phyloP scores from a whole-genome alignment of 306 rosid species.

The Cercis canadensis region DNA sequence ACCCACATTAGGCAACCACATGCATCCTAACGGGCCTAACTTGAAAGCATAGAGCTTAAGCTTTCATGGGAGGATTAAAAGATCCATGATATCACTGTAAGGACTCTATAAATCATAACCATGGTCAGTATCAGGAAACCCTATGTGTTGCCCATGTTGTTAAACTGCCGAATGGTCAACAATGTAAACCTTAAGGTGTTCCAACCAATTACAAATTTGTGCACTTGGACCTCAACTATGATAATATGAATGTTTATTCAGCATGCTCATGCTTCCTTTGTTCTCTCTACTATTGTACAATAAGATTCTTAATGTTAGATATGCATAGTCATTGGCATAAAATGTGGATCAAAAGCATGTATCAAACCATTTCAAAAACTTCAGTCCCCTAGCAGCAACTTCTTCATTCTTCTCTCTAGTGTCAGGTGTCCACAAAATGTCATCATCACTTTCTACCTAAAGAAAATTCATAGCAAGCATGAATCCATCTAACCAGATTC shows the following conservation, averaged over 20 bases:
- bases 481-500: slow-evolving; percentile 31
- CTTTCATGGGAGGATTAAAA: background rate
- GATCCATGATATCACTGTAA: background rate
- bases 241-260: slow-evolving; percentile 17
- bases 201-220: slow-evolving; percentile 4
- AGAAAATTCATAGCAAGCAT: slow-evolving; percentile 37
- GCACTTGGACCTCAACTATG: slow-evolving; percentile 5
- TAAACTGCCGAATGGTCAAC: slow-evolving; percentile 6
- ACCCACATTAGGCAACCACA: slow-evolving; percentile 5
- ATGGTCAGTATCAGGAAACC: background rate
- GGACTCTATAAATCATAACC: background rate
- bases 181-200: background rate
- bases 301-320: slow-evolving; percentile 1
- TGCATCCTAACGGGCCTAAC: background rate
- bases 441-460: slow-evolving; percentile 80
- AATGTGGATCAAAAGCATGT: background rate
- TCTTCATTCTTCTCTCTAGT: slow-evolving; percentile 74
- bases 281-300: background rate
- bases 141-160: background rate
- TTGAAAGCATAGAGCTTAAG: background rate
- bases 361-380: slow-evolving; percentile 77
- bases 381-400: slow-evolving; percentile 79
- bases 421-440: slow-evolving; percentile 80
- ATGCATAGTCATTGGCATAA: background rate
- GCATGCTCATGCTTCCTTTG: background rate